Evolutionary conservation across 805 yeast genomes (phyloP).

Genomic region (Starmerella gropengiesseri): DNA sequence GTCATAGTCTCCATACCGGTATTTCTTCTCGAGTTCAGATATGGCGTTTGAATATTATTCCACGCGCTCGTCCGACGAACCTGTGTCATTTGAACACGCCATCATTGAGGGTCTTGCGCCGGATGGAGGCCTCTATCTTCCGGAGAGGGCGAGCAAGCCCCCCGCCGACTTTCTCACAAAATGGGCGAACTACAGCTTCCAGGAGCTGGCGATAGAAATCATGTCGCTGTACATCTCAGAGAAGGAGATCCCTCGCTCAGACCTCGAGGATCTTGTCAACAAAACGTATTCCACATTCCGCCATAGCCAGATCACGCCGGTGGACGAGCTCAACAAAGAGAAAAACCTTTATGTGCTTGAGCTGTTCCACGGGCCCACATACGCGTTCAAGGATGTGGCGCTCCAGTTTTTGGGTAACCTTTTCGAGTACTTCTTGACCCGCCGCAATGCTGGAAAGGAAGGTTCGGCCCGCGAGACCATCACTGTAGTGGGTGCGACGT

Average conservation of each 20-base stretch:
- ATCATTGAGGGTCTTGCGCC: constrained; percentile 69
- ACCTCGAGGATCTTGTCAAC: constrained; percentile 49
- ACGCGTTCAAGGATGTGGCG: constrained; percentile 98
- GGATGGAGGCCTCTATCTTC: constrained; percentile 93
- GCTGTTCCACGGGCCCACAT: constrained; percentile 97
- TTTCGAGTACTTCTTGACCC: constrained; percentile 79
- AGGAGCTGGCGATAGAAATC: constrained; percentile 78
- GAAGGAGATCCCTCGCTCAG: constrained; percentile 62
- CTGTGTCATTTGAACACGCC: constrained; percentile 33
- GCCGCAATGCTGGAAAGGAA: constrained; percentile 47
- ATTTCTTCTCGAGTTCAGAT: too few relatives aligned
- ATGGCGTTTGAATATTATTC: constrained; percentile 31
- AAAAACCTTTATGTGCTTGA: constrained; percentile 65
- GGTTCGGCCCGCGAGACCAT: constrained; percentile 58
- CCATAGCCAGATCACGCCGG: constrained; percentile 77
- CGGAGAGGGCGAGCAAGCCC: constrained; percentile 65
- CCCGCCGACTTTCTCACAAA: constrained; percentile 43
- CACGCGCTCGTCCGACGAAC: constrained; percentile 31
- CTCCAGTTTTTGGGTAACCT: constrained; percentile 94
- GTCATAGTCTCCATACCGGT: too few relatives aligned
- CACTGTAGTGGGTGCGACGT: constrained; percentile 98
- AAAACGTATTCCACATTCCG: constrained; percentile 88
- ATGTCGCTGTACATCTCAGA: constrained; percentile 65
- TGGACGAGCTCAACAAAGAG: constrained; percentile 46
- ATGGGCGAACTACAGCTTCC: constrained; percentile 71